Percentiles rank a stretch among this genome's conserved stretches.
Evolutionary conservation across 1,284 basidiomycete genomes (phyloP).

Genomic region (Moniliella sp.): DNA sequence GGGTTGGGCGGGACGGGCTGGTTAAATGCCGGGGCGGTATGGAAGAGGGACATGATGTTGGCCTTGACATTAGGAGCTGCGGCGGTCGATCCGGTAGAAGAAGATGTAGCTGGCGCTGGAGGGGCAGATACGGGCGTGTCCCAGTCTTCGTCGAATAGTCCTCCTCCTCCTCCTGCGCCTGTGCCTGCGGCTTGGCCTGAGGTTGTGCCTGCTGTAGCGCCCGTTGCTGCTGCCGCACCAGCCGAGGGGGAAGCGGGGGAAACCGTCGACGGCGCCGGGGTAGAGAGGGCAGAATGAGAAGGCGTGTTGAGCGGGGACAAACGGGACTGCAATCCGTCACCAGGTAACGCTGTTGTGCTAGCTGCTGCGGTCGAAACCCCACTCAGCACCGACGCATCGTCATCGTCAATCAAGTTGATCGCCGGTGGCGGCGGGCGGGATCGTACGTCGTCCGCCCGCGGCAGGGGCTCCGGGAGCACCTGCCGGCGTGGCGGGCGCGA

Average conservation of each 20-base stretch:
- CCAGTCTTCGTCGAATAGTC: conserved; percentile 69
- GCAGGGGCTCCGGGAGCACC: not conserved
- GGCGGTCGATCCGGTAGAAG: conserved; percentile 43
- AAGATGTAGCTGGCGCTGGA: conserved; percentile 7
- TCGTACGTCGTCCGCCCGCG: not conserved
- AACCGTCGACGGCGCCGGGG: conserved; percentile 19
- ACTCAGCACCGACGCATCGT: too few relatives aligned
- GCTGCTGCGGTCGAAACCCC: conserved; percentile 3
- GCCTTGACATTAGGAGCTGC: conserved; percentile 40
- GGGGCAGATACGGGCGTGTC: conserved; percentile 26
- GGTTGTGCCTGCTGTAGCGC: too few relatives aligned
- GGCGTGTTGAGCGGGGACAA: conserved; percentile 3
- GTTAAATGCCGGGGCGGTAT: conserved; percentile 1
- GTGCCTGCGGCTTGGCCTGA: too few relatives aligned
- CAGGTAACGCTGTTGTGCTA: conserved; percentile 14
- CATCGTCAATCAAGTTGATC: conserved; percentile 3
- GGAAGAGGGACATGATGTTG: conserved; percentile 63
- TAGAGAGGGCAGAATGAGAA: conserved; percentile 1
- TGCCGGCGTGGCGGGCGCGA: not conserved
- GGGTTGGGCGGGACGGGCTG: conserved; percentile 2
- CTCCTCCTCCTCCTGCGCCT: conserved; percentile 39
- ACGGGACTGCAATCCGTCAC: not conserved
- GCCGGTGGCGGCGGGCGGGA: not conserved
- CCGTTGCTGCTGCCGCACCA: too few relatives aligned
- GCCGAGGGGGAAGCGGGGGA: too few relatives aligned